Base-by-base conservation (phyloP, 805 yeast species). In the Saccharomycopsis microspora region DNA sequence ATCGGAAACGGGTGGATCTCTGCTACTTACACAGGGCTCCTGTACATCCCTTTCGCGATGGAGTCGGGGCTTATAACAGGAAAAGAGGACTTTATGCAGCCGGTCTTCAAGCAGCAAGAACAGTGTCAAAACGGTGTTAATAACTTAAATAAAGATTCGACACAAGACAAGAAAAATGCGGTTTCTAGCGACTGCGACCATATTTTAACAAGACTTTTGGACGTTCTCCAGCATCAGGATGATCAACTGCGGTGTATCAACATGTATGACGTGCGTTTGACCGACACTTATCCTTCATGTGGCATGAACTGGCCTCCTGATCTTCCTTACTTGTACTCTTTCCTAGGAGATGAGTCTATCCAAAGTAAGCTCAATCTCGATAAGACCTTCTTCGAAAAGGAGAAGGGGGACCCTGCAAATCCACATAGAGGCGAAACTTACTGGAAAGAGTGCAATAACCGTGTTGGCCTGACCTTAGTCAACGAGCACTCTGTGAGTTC, bases 291-390 rank as follows among this genome's bases (percentile, higher is more conserved):
- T 55, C 90, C 93, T 0, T 61, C 77, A 0, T 84, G 94, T 60
- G 94, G 94, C 2, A 67, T 74, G 72, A 77, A 80, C 59, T 84
- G 94, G 94, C 98, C 98, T 0, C 73, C 72, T 31, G 82, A 75
- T 54, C 63, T 85, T 51, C 65, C 63, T 0, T 51, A 64, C 41
- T 78, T 83, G 2, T 63, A 69, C 1, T 71, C 75, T 19, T 84
- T 80, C 59, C 69, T 85, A 47, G 66, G 69, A 39, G 56, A 63
- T 1, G 63, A 64, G 3, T 65, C 67, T 3, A 82, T 79, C 19
- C 72, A 74, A 60, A 60, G 65, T 31, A 65, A 74, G 19, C 64
- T 85, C 55, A 78, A 84, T 61, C 60, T 83, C 54, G 64, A 70
- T 42, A 39, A 56, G 1, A 63, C 63, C 45, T 66, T 68, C 5